Conservation (phyloP, 129 eudicot species). For the Lonicera japonica region DNA sequence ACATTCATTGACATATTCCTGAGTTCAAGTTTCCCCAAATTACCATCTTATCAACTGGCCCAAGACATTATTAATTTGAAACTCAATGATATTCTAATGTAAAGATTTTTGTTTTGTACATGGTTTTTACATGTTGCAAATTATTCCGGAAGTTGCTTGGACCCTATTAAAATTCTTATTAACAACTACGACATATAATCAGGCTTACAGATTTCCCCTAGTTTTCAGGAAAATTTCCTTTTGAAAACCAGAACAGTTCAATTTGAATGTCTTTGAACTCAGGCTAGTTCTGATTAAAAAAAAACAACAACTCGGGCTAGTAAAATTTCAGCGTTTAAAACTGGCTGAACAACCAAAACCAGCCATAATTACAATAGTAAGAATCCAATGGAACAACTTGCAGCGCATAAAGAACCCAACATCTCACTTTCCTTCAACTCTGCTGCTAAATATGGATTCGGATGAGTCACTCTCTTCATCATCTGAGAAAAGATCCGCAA, state of each 20-base stretch:
- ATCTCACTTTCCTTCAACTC: slow-evolving; percentile 10
- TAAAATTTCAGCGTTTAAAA: no score
- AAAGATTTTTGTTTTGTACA: neutral
- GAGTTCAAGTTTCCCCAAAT: no score
- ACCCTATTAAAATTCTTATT: no score
- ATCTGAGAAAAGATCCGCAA: slow-evolving; percentile 53
- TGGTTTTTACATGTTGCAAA: neutral
- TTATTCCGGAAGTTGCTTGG: no score
- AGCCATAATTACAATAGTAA: neutral
- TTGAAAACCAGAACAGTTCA: no score
- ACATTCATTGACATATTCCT: no score
- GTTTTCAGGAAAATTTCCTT: no score
- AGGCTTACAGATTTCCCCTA: no score
- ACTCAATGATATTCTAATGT: neutral
- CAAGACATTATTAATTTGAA: neutral
- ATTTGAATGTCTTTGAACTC: no score
- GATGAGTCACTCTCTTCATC: slow-evolving; percentile 22
- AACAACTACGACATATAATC: no score
- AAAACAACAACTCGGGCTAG: no score
- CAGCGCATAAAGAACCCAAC: neutral
- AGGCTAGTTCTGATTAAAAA: no score
- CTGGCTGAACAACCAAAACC: neutral
- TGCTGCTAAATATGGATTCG: slow-evolving; percentile 21
- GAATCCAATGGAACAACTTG: slow-evolving; percentile 7
- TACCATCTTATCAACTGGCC: neutral